These are phyloP conservation scores for Epichloe uncinata DNA, from an alignment of 2,329 filamentous ascomycete species.

Conservation along the genomic window DNA sequence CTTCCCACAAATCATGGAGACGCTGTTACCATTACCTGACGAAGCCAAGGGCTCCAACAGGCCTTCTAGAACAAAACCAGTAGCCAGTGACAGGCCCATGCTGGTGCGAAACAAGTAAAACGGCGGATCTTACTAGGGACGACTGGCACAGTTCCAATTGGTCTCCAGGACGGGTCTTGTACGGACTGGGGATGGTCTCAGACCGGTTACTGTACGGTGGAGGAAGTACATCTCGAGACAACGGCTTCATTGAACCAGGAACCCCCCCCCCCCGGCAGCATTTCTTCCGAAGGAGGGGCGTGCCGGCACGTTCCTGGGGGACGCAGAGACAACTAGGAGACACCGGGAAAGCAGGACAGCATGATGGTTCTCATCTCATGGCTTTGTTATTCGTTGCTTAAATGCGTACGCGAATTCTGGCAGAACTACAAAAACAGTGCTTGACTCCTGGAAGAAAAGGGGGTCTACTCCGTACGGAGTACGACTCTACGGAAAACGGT, in stretches of 20 bases:
- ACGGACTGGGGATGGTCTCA: too few relatives aligned
- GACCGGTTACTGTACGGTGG: too few relatives aligned
- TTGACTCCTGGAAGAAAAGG: not conserved
- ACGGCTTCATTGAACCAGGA: too few relatives aligned
- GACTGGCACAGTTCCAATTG: slow-evolving; percentile 1
- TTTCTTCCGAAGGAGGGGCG: not conserved
- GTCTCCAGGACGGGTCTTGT: not conserved
- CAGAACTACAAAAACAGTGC: too few relatives aligned
- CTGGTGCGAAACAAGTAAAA: slow-evolving; percentile 4
- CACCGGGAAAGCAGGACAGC: too few relatives aligned
- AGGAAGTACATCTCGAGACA: too few relatives aligned
- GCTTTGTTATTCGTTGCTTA: too few relatives aligned
- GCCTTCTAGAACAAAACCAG: slow-evolving; percentile 5
- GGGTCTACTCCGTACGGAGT: not conserved
- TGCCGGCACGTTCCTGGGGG: too few relatives aligned
- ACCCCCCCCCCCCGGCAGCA: too few relatives aligned
- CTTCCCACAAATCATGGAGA: slow-evolving; percentile 5
- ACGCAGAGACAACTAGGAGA: too few relatives aligned
- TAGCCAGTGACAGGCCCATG: slow-evolving; percentile 2
- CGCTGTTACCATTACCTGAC: not conserved
- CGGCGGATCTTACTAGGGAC: not conserved
- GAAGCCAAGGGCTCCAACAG: slow-evolving; percentile 3
- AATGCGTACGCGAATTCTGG: too few relatives aligned
- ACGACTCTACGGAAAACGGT: not conserved
- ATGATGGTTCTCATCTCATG: too few relatives aligned